Base-by-base conservation (phyloP, 2,329 filamentous ascomycete genomes). In the Venturia aucupariae region DNA sequence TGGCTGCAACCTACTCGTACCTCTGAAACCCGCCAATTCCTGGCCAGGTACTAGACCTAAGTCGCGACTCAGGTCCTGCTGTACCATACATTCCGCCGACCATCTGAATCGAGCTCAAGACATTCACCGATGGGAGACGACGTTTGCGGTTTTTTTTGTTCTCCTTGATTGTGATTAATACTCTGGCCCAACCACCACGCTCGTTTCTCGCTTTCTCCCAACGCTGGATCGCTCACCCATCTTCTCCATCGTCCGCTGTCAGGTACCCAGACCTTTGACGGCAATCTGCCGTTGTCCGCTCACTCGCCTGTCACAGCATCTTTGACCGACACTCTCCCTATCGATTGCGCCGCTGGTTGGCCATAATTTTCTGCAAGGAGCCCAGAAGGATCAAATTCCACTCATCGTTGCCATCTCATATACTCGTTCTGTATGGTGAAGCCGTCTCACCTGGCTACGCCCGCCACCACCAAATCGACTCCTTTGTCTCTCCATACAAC, bases 401-500 rank as follows among this genome's bases (percentile, higher is more conserved):
- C 51, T 57, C 51, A 57, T 57, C n/a, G 51, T 57, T 35, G 51
- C n/a, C 15, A 10, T 51, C 51, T 10, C 51, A 35, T n/a, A 57
- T 57, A n/a, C 10, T 57, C 5, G 35, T 35, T 57, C 51, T 57
- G 51, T 35, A 57, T 57, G 51, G 35, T 19, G 51, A 35, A 32
- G 19, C 30, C 51, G 15, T 57, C 51, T n/a, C 27, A 57, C 27
- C 51, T 35, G 51, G 51, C 51, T 35, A 57, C 27, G 35, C 27
- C 51, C 27, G 51, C 51, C 51, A 57, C 30, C 51, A 57, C 51
- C 27, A 35, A 57, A 2, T 57, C 51, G 2, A 35, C 27, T 35
- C 35, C 51, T 57, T 35, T 57, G 51, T 57, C 51, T 57, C 51
- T 57, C 30, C n/a, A 57, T n/a, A 57, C 51, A 32, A n/a, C 30